A percentile compares a stretch with the other conserved stretches of the same genome.
phyloP scores from a whole-genome alignment of 257 asterid genomes.

The Scutellaria minor region DNA sequence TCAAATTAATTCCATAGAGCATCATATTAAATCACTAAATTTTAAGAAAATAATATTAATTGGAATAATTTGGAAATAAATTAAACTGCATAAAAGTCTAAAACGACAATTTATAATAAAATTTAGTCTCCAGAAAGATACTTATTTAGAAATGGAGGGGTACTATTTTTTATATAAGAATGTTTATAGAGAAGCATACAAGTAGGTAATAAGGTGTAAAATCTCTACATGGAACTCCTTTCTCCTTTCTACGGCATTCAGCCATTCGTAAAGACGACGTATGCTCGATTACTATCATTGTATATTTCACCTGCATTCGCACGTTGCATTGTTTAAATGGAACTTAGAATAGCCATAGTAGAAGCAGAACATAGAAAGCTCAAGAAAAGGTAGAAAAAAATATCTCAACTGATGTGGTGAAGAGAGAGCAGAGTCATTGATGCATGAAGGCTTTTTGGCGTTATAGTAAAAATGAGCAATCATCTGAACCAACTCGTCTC shows the following conservation, averaged over 20 bases:
- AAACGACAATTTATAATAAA: too few species aligned
- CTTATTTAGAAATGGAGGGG: too few species aligned
- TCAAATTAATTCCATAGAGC: too few species aligned
- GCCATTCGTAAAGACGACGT: background rate
- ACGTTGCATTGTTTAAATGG: background rate
- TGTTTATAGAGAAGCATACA: too few species aligned
- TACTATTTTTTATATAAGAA: too few species aligned
- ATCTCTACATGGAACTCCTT: background rate
- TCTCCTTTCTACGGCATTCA: background rate
- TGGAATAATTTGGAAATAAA: too few species aligned
- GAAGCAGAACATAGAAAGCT: background rate
- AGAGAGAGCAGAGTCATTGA: slow-evolving; percentile 48
- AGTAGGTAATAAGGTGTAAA: too few species aligned
- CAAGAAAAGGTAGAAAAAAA: background rate
- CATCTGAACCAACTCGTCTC: slow-evolving; percentile 89
- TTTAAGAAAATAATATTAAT: too few species aligned
- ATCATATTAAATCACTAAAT: too few species aligned
- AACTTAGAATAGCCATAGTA: background rate
- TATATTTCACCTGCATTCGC: slow-evolving; percentile 21
- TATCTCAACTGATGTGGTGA: slow-evolving; percentile 40
- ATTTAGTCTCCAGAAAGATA: too few species aligned
- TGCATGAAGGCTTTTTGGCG: slow-evolving; percentile 73
- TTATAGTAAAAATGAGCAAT: slow-evolving; percentile 88
- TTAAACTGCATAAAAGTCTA: too few species aligned
- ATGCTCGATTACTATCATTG: too few species aligned